Percentiles rank a stretch among this genome's conserved stretches.
Conservation (phyloP, 805 yeast species). For the Metschnikowia sp. region DNA sequence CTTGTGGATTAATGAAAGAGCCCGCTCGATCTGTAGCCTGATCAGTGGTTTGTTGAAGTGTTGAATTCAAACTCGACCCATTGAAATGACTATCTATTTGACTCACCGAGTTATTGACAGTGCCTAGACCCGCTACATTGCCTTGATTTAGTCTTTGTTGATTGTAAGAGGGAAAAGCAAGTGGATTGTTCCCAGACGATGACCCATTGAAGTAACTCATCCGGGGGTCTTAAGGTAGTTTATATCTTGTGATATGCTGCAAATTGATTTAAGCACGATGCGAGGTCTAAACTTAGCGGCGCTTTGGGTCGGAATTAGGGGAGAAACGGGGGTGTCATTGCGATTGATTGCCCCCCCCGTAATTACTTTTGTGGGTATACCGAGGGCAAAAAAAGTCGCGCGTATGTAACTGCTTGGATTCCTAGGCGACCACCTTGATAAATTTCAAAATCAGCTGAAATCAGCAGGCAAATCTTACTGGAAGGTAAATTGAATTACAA, state of each 20-base stretch:
- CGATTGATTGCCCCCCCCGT: not conserved
- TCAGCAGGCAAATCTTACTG: no score
- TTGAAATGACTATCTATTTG: conserved; percentile 11
- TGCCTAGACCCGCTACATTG: conserved; percentile 8
- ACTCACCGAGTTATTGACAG: conserved; percentile 3
- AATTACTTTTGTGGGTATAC: conserved; percentile 1
- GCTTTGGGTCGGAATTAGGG: conserved; percentile 6
- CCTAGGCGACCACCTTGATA: no score
- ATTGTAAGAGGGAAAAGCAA: conserved; percentile 24
- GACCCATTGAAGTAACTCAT: conserved; percentile 20
- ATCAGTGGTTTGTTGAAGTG: not conserved
- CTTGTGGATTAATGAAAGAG: no score
- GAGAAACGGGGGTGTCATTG: conserved; percentile 5
- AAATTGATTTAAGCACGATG: no score
- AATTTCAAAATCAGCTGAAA: no score
- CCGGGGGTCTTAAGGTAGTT: not conserved
- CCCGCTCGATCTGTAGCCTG: not conserved
- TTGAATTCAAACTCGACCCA: conserved; percentile 5
- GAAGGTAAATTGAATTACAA: no score
- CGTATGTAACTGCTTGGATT: no score
- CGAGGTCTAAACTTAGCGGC: not conserved
- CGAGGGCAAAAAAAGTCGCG: conserved; percentile 2
- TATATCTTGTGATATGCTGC: no score
- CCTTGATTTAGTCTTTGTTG: conserved; percentile 15
- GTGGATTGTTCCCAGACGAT: conserved; percentile 17